Percentiles rank a stretch among this genome's conserved stretches.
These are phyloP conservation scores for Monosporascus sp. DNA, from an alignment of 2,329 filamentous ascomycete species.

Conservation along the genomic window DNA sequence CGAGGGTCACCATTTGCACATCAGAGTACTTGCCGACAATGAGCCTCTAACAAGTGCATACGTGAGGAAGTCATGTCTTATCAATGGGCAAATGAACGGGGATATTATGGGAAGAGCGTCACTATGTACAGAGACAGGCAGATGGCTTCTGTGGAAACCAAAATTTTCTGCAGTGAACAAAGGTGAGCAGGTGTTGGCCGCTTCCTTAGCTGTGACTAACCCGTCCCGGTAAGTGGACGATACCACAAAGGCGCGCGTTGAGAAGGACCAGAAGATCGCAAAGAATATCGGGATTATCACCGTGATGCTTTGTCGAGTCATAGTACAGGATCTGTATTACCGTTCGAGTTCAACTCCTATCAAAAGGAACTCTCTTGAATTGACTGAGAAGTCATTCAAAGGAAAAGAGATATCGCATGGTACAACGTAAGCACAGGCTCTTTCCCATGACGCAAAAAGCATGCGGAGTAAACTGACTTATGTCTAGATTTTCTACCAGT, in stretches of 20 bases:
- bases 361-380: constrained; percentile 9
- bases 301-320: constrained; percentile 14
- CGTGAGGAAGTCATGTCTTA: too few relatives aligned
- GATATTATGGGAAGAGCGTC: not conserved
- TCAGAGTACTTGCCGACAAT: too few relatives aligned
- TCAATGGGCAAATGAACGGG: not conserved
- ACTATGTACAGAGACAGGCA: not conserved
- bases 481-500: constrained; percentile 10
- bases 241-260: constrained; percentile 16
- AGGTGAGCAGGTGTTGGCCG: constrained; percentile 9
- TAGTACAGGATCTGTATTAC: not conserved
- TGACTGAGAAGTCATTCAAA: constrained; percentile 31
- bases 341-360: not conserved
- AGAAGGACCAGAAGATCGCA: constrained; percentile 17
- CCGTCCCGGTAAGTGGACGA: constrained; percentile 16
- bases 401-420: constrained; percentile 29
- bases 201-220: not conserved
- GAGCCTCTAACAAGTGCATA: too few relatives aligned
- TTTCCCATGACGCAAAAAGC: not conserved
- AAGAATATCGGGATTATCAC: constrained; percentile 23
- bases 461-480: not conserved
- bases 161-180: constrained; percentile 23
- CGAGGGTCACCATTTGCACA: too few relatives aligned
- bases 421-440: constrained; percentile 18
- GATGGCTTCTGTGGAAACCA: constrained; percentile 12